Evolutionary conservation across 768 basidiomycete species (phyloP).

Genomic region (Hypholoma fasciculare): DNA sequence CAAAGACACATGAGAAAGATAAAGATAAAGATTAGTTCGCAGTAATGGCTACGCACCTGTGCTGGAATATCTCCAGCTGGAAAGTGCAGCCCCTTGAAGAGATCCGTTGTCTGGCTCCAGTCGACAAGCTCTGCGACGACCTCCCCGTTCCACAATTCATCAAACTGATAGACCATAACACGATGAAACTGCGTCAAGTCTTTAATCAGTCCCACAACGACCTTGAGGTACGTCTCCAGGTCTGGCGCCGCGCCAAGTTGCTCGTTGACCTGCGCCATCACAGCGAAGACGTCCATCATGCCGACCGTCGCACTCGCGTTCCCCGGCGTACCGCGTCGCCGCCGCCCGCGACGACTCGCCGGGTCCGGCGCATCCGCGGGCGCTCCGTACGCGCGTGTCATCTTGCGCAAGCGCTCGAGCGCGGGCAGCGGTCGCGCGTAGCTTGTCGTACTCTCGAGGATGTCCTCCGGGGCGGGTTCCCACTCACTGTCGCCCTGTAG

Average conservation of each 20-base stretch:
- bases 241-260: constrained; percentile 69
- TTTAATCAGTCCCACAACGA: constrained; percentile 69
- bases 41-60: constrained; percentile 40
- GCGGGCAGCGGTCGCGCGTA: constrained; percentile 68
- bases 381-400: constrained; percentile 23
- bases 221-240: constrained; percentile 67
- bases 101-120: constrained; percentile 70
- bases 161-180: constrained; percentile 81
- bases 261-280: constrained; percentile 80
- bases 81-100: constrained; percentile 73
- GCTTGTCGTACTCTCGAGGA: constrained; percentile 72
- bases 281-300: constrained; percentile 81
- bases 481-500: constrained; percentile 31
- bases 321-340: constrained; percentile 16
- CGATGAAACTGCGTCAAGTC: constrained; percentile 83
- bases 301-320: constrained; percentile 36
- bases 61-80: constrained; percentile 70
- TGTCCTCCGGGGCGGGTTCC: constrained; percentile 53
- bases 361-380: constrained; percentile 6
- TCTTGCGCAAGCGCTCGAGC: constrained; percentile 63
- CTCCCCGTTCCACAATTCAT: constrained; percentile 78
- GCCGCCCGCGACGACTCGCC: constrained; percentile 17
- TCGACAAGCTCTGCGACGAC: constrained; percentile 81
- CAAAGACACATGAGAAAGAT: neutral
- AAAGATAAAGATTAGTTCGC: neutral